phyloP scores from a whole-genome alignment of 805 yeast species.

The Limtongia smithiae region DNA sequence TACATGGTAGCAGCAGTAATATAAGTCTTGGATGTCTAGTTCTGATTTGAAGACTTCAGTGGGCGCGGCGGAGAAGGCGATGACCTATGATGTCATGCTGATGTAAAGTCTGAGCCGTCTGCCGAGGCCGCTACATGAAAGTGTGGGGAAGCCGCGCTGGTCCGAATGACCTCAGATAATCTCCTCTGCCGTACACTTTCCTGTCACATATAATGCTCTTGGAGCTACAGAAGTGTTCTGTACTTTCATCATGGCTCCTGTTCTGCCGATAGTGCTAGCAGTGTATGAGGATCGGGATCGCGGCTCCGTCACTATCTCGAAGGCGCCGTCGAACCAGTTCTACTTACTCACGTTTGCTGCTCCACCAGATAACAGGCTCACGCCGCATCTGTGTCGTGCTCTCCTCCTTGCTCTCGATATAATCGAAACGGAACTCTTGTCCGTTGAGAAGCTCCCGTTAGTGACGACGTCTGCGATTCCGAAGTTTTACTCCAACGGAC shows the following conservation, averaged over 20 bases:
- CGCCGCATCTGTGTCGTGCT: conserved; percentile 36
- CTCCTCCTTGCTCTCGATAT: conserved; percentile 37
- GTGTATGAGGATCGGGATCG: conserved; percentile 6
- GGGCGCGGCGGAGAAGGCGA: too few relatives aligned
- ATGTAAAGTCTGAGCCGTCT: too few relatives aligned
- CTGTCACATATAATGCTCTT: too few relatives aligned
- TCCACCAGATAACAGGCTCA: conserved; percentile 40
- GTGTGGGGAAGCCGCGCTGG: too few relatives aligned
- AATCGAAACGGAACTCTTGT: conserved; percentile 30
- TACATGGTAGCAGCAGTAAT: too few relatives aligned
- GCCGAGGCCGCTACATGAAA: too few relatives aligned
- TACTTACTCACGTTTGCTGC: conserved; percentile 36
- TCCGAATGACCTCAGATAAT: too few relatives aligned
- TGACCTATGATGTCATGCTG: too few relatives aligned
- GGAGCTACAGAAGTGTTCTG: too few relatives aligned
- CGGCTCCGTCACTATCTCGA: conserved; percentile 15
- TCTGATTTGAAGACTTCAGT: too few relatives aligned
- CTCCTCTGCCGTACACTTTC: too few relatives aligned
- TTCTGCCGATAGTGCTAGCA: conserved; percentile 8
- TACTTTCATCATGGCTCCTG: neutral
- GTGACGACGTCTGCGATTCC: conserved; percentile 39
- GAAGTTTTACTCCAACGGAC: conserved; percentile 42
- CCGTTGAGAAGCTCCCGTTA: conserved; percentile 35
- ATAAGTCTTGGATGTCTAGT: too few relatives aligned
- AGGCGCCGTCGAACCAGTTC: conserved; percentile 30